Evolutionary conservation across 495 filamentous ascomycete species (phyloP).

Genomic region (Cenococcum geophilum): DNA sequence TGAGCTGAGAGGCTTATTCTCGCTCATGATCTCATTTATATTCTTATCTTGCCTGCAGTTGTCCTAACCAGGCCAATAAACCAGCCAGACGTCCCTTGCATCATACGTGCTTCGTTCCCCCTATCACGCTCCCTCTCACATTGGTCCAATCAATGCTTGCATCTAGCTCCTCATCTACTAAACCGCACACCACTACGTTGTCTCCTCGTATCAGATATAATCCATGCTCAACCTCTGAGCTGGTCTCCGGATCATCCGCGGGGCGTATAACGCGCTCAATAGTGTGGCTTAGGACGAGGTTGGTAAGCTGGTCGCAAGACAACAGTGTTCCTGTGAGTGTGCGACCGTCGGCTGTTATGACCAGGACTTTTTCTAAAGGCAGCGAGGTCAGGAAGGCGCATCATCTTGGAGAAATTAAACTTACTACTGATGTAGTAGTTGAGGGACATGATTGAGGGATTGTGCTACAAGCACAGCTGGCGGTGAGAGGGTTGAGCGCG

Average conservation of each 20-base stretch:
- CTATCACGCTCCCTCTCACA: slow-evolving; percentile 79
- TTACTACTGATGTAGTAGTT: slow-evolving; percentile 62
- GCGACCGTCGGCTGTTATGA: slow-evolving; percentile 89
- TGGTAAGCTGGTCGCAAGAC: slow-evolving; percentile 87
- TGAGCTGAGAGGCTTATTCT: too few species aligned
- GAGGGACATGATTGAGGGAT: slow-evolving; percentile 51
- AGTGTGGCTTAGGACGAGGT: slow-evolving; percentile 78
- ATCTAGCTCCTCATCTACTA: slow-evolving; percentile 85
- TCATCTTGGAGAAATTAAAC: slow-evolving; percentile 20
- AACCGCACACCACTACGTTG: slow-evolving; percentile 84
- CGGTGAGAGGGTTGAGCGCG: background rate
- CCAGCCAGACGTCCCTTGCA: slow-evolving; percentile 4
- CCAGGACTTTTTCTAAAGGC: slow-evolving; percentile 74
- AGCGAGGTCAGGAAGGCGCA: slow-evolving; percentile 6
- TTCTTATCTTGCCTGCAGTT: background rate
- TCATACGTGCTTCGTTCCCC: slow-evolving; percentile 72
- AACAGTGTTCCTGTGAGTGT: slow-evolving; percentile 77
- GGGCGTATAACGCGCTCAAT: slow-evolving; percentile 85
- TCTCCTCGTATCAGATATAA: slow-evolving; percentile 91
- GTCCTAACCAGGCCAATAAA: background rate
- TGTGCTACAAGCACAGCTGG: background rate
- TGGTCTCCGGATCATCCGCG: slow-evolving; percentile 73
- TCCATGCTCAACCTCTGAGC: slow-evolving; percentile 74
- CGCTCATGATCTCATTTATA: background rate
- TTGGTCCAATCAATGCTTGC: slow-evolving; percentile 81